A percentile compares a stretch with the other conserved stretches of the same genome.
Evolutionary conservation across 805 yeast genomes (phyloP).

Genomic region (Metschnikowia peoriensis): DNA sequence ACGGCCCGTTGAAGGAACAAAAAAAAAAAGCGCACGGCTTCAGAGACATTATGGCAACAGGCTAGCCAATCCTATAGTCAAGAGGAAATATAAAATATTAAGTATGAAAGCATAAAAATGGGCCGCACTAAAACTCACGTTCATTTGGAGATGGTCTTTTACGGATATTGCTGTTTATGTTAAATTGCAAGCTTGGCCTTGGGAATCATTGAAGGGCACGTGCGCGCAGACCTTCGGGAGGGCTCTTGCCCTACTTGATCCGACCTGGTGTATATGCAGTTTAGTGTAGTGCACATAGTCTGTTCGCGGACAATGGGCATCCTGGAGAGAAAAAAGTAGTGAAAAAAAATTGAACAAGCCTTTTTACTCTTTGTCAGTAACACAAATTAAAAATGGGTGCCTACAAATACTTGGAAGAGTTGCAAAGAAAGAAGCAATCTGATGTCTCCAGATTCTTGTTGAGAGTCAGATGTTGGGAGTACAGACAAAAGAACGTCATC

Average conservation of each 20-base stretch:
- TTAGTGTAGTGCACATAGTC: neutral
- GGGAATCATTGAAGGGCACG: neutral
- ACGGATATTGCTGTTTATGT: too few species aligned
- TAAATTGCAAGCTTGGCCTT: too few species aligned
- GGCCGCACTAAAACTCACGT: too few species aligned
- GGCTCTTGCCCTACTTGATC: neutral
- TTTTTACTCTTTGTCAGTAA: neutral
- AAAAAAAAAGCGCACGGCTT: too few species aligned
- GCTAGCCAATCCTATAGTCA: too few species aligned
- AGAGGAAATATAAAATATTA: too few species aligned
- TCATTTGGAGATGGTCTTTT: too few species aligned
- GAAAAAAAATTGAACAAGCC: neutral
- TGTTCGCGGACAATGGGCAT: slow-evolving; percentile 1
- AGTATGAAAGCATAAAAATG: too few species aligned
- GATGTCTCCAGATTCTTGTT: slow-evolving; percentile 98
- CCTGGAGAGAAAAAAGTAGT: neutral
- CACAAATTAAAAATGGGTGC: slow-evolving; percentile 78
- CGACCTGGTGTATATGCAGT: too few species aligned
- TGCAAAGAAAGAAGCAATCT: slow-evolving; percentile 99
- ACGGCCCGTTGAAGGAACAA: too few species aligned
- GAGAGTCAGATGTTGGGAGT: slow-evolving; percentile 99
- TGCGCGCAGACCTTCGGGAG: neutral
- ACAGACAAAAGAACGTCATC: slow-evolving; percentile 97
- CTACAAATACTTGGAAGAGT: slow-evolving; percentile 99
- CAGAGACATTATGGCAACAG: too few species aligned